These are phyloP conservation scores for Houttuynia cordata DNA, from an alignment of 164 flowering plant species.

Conservation along the genomic window DNA sequence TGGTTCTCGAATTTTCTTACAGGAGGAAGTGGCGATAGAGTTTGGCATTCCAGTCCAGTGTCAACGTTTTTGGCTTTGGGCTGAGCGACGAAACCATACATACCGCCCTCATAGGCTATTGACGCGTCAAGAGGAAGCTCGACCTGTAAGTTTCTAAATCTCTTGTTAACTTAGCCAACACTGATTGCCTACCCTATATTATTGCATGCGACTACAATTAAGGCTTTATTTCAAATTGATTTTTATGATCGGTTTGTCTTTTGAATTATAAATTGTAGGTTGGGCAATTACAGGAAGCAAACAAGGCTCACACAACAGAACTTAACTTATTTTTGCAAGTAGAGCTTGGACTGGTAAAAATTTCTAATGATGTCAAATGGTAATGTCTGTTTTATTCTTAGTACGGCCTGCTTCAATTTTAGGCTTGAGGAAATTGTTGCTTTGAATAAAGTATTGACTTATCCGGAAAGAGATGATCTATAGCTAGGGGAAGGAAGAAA, in stretches of 20 bases:
- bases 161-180: not conserved
- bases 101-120: conserved; percentile 87
- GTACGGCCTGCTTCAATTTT: no score
- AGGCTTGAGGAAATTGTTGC: no score
- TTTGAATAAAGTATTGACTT: no score
- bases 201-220: not conserved
- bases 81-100: conserved; percentile 88
- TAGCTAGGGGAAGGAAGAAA: no score
- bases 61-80: conserved; percentile 95
- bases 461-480: no score
- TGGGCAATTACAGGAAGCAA: conserved; percentile 75
- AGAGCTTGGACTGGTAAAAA: conserved; percentile 57
- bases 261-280: conserved; percentile 32
- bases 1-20: conserved; percentile 5
- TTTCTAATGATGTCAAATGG: not conserved
- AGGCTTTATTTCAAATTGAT: not conserved
- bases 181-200: not conserved
- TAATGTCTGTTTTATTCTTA: not conserved
- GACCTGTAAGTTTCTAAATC: conserved; percentile 47
- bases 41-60: conserved; percentile 77
- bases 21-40: conserved; percentile 94
- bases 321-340: conserved; percentile 74
- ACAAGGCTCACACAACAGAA: conserved; percentile 67
- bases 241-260: not conserved
- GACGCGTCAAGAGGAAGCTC: conserved; percentile 68